phyloP scores from a whole-genome alignment of 257 asterid species.

The Ilex asprella region DNA sequence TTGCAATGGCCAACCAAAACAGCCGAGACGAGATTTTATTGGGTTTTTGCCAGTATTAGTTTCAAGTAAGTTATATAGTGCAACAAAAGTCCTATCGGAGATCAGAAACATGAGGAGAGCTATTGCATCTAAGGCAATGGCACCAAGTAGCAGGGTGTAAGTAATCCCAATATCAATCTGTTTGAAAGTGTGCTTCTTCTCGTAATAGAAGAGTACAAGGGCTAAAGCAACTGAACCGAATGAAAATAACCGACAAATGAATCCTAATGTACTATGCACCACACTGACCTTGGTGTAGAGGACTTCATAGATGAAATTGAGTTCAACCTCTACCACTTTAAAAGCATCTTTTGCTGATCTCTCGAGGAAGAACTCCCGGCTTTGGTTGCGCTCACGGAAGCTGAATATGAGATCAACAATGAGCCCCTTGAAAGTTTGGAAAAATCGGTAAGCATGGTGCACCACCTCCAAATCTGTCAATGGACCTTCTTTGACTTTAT shows the following conservation, averaged over 20 bases:
- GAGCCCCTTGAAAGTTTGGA: slow-evolving; percentile 47
- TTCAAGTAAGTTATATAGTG: slow-evolving; percentile 17
- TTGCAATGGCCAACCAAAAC: neutral
- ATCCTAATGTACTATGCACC: slow-evolving; percentile 20
- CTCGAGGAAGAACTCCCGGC: slow-evolving; percentile 27
- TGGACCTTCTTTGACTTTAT: slow-evolving; percentile 14
- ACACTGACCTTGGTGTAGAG: slow-evolving; percentile 38
- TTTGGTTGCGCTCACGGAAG: slow-evolving; percentile 29
- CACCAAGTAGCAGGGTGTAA: slow-evolving; percentile 44
- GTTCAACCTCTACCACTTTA: slow-evolving; percentile 38
- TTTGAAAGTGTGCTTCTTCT: slow-evolving; percentile 14
- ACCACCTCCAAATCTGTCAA: slow-evolving; percentile 17
- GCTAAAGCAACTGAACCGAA: slow-evolving; percentile 16
- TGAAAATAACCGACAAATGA: slow-evolving; percentile 12
- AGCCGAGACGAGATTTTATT: neutral
- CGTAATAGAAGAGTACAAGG: slow-evolving; percentile 26
- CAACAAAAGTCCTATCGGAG: slow-evolving; percentile 32
- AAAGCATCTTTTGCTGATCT: slow-evolving; percentile 37
- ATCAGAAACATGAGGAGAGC: slow-evolving; percentile 28
- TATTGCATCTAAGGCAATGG: slow-evolving; percentile 28
- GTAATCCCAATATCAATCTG: slow-evolving; percentile 25
- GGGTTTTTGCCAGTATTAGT: neutral
- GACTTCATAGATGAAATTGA: slow-evolving; percentile 47
- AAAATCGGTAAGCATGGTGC: slow-evolving; percentile 29
- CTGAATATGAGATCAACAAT: slow-evolving; percentile 47